Base-by-base conservation (phyloP, 2,329 filamentous ascomycete genomes). In the Zasmidium angulare region DNA sequence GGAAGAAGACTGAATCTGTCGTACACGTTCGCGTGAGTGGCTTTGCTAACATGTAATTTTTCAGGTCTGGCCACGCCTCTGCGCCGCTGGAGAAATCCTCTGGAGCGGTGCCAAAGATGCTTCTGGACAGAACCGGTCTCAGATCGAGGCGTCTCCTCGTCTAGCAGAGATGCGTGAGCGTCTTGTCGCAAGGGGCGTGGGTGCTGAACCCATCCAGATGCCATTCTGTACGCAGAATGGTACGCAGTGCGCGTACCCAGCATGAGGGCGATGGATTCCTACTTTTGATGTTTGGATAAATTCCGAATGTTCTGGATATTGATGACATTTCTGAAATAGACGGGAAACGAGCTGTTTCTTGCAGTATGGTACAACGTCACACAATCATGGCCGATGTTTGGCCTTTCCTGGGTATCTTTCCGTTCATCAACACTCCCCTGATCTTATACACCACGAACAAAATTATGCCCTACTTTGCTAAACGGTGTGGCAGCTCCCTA, bases 81-180 rank as follows among this genome's bases (percentile, higher is more conserved):
- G 83, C 53, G 90, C 89, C 0, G 89, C 87, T 0, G 89, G 84
- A 23, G 91, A 96, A 77, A 86, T 93, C 1, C 80, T 93, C 50
- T 96, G 91, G 91, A 89, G 86, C 46, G 90, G 90, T 22, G 77
- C 81, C 2, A 82, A 83, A 60, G 89, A 93, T 70, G 59, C 64
- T 9, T 72, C 79, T 17, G 89, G 89, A 1, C 76, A 83, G 71
- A 91, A 91, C 74, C 79, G 90, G 54, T 89, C 85, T 62, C 88
- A 90, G 77, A 77, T 89, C 59, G 84, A 86, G 40, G 89, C 89
- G 10, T 82, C 82, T 47, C 88, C 88, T 12, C 78, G 91, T 52
- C 75, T 96, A 70, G 84, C 84, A 50, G 89, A 92, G 78, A 86
- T 90, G 81, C 82, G 91, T 53, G 90, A 95, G 80, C 79, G 90